A percentile compares a stretch with the other conserved stretches of the same genome.
phyloP scores from a whole-genome alignment of 2,329 filamentous ascomycete genomes.

The Claviceps africana region DNA sequence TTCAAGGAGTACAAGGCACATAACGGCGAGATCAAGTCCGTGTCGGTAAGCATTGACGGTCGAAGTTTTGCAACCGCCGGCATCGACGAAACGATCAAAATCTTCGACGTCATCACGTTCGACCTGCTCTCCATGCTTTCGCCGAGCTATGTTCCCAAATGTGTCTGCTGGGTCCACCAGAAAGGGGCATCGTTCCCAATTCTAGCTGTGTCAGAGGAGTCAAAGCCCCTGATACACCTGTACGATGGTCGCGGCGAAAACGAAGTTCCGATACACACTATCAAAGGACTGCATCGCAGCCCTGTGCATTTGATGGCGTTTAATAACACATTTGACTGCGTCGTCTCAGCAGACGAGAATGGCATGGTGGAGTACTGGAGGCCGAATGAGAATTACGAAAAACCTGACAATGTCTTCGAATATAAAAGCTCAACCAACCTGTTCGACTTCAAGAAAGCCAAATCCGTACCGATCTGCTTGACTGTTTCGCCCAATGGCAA shows the following conservation, averaged over 20 bases:
- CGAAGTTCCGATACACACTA: slow-evolving; percentile 57
- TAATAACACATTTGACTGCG: slow-evolving; percentile 80
- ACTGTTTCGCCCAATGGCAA: slow-evolving; percentile 75
- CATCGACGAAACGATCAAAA: slow-evolving; percentile 62
- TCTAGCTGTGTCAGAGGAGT: slow-evolving; percentile 68
- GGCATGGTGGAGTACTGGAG: slow-evolving; percentile 98
- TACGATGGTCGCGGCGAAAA: slow-evolving; percentile 85
- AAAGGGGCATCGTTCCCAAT: slow-evolving; percentile 78
- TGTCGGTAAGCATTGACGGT: slow-evolving; percentile 78
- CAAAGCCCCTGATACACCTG: slow-evolving; percentile 58
- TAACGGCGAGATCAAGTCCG: slow-evolving; percentile 66
- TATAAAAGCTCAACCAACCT: slow-evolving; percentile 89
- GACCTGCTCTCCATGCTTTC: slow-evolving; percentile 72
- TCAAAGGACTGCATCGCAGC: slow-evolving; percentile 67
- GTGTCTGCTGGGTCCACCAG: slow-evolving; percentile 83
- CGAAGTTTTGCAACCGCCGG: slow-evolving; percentile 88
- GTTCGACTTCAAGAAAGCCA: slow-evolving; percentile 95
- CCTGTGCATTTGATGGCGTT: slow-evolving; percentile 77
- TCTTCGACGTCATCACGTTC: slow-evolving; percentile 74
- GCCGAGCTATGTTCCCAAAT: slow-evolving; percentile 61
- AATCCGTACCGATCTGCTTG: slow-evolving; percentile 67
- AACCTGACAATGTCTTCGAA: slow-evolving; percentile 80
- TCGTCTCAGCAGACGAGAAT: slow-evolving; percentile 73
- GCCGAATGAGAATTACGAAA: slow-evolving; percentile 67
- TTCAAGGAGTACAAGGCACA: slow-evolving; percentile 97